phyloP scores from a whole-genome alignment of 176 grass and related monocot species.

The Secale cereale region DNA sequence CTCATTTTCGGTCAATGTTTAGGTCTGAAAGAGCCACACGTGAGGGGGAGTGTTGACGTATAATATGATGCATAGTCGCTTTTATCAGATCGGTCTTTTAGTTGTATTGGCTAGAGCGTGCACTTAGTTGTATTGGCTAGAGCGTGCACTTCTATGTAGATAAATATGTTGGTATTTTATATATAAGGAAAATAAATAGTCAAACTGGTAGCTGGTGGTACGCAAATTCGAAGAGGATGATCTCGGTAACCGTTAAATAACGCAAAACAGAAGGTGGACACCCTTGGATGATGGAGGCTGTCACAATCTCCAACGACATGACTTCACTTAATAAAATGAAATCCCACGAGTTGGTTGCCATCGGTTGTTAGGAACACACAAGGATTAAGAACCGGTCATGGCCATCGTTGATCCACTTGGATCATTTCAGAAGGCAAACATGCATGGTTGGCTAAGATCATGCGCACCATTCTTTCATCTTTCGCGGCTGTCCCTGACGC shows the following conservation, averaged over 20 bases:
- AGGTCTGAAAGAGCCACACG: too few species aligned
- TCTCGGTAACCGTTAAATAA: not conserved
- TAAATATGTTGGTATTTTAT: too few species aligned
- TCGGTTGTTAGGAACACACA: slow-evolving; percentile 19
- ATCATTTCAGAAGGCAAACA: not conserved
- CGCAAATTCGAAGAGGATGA: not conserved
- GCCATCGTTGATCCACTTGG: not conserved
- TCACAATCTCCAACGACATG: not conserved
- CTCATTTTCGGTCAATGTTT: too few species aligned
- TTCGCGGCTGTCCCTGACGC: not conserved
- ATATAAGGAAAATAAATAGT: too few species aligned
- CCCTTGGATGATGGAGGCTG: not conserved
- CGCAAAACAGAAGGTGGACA: not conserved
- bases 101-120: too few species aligned
- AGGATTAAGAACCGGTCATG: not conserved
- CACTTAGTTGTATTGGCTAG: too few species aligned
- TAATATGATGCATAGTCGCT: too few species aligned
- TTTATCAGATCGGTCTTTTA: too few species aligned
- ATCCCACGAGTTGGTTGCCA: slow-evolving; percentile 12
- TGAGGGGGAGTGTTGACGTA: too few species aligned
- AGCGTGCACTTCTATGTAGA: too few species aligned
- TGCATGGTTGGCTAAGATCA: not conserved
- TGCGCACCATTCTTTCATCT: slow-evolving; percentile 22
- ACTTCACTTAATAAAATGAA: not conserved
- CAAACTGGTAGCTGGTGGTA: too few species aligned